A percentile compares a stretch with the other conserved stretches of the same genome.
phyloP scores from a whole-genome alignment of 2,329 filamentous ascomycete genomes.

The Metarhizium robertsii region DNA sequence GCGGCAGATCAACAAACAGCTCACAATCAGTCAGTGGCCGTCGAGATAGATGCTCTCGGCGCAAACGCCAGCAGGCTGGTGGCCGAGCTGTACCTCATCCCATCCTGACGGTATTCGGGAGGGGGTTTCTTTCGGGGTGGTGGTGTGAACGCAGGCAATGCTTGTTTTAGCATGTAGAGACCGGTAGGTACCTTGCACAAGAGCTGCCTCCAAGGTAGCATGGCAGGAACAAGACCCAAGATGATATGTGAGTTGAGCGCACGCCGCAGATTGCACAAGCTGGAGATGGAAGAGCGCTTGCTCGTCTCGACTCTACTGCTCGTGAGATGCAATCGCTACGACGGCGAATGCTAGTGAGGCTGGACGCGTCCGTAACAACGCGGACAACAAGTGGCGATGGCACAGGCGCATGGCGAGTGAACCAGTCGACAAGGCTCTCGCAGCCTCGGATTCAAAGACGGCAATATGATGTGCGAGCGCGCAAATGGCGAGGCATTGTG shows the following conservation, averaged over 20 bases:
- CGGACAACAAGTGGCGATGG: not conserved
- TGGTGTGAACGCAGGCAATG: conserved; percentile 3
- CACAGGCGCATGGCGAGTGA: not conserved
- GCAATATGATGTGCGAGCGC: not conserved
- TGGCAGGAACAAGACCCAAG: not conserved
- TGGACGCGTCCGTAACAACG: not conserved
- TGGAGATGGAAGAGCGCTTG: conserved; percentile 3
- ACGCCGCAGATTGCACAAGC: not conserved
- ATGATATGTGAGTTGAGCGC: not conserved
- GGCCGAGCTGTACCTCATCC: too few relatives aligned
- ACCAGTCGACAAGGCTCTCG: not conserved
- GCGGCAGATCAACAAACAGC: too few relatives aligned
- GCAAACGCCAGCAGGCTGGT: too few relatives aligned
- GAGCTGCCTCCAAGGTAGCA: not conserved
- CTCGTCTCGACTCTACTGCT: not conserved
- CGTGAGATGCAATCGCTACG: not conserved
- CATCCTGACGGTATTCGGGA: not conserved
- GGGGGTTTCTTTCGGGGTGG: not conserved
- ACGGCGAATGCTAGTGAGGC: not conserved
- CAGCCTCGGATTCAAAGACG: not conserved
- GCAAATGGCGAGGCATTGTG: not conserved
- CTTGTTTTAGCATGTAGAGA: conserved; percentile 10
- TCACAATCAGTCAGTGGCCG: too few relatives aligned
- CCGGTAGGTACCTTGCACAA: conserved; percentile 12
- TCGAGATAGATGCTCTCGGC: too few relatives aligned